Percentiles rank a stretch among this genome's conserved stretches.
phyloP scores from a whole-genome alignment of 1,139 yeast genomes.

The Magnusiomyces ingens region DNA sequence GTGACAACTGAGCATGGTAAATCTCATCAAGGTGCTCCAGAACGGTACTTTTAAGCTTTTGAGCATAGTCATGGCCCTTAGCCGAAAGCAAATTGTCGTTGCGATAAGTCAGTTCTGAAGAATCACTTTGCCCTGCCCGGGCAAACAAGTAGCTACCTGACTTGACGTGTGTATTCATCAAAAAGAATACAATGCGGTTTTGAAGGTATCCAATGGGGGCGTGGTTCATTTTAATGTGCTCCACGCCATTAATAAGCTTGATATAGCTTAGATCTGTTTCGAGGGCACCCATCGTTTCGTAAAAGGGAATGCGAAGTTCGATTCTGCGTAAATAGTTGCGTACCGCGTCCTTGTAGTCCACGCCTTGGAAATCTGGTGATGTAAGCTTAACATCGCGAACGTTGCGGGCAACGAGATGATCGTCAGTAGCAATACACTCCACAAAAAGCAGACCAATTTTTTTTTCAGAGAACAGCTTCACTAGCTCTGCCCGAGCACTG shows the following conservation, averaged over 20 bases:
- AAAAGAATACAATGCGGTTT: slow-evolving; percentile 80
- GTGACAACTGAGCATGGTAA: not conserved
- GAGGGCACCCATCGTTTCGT: slow-evolving; percentile 38
- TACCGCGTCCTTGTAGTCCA: slow-evolving; percentile 48
- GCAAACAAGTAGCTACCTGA: slow-evolving; percentile 86
- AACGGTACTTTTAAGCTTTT: slow-evolving; percentile 37
- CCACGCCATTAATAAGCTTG: slow-evolving; percentile 85
- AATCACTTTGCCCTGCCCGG: slow-evolving; percentile 39
- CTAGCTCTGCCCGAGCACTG: slow-evolving; percentile 42
- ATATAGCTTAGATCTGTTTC: slow-evolving; percentile 59
- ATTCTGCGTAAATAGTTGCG: slow-evolving; percentile 41
- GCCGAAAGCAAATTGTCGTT: slow-evolving; percentile 34
- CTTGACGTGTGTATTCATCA: slow-evolving; percentile 81
- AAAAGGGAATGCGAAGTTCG: slow-evolving; percentile 38
- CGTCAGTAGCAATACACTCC: slow-evolving; percentile 80
- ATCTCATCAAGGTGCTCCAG: slow-evolving; percentile 33
- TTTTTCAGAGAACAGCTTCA: slow-evolving; percentile 27
- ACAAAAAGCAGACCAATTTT: slow-evolving; percentile 77
- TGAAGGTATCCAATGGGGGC: slow-evolving; percentile 82
- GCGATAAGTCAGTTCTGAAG: slow-evolving; percentile 28
- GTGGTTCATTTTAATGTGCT: slow-evolving; percentile 69
- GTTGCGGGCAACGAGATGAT: slow-evolving; percentile 59
- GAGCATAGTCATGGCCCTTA: slow-evolving; percentile 35
- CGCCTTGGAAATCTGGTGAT: slow-evolving; percentile 79
- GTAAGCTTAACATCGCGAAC: slow-evolving; percentile 73